Base-by-base conservation (phyloP, 257 asterid genomes). In the Nyctanthes arbortristis region DNA sequence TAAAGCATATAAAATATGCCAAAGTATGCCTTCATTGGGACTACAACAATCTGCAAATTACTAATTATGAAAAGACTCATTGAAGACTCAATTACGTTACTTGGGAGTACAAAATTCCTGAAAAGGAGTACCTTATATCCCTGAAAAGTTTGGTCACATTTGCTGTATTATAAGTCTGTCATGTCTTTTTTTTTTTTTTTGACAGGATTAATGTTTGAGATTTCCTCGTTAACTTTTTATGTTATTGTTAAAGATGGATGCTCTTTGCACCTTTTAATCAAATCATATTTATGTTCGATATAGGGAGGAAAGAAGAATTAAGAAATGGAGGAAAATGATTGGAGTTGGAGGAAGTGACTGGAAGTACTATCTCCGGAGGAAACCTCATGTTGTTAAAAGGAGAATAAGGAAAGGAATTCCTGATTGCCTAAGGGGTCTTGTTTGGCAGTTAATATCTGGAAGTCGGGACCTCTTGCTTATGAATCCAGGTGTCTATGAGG, bases 401-500 rank as follows among this genome's bases (percentile, higher is more conserved):
- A 82, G 99, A 83, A 89, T 94, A 75, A 85, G 99, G 71, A 94
- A 91, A 85, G 99, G 97, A 77, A 89, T 94, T 77, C 99, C 99
- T 4, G 99, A 94, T 86, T 94, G 99, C 80, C 86, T 94, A 35
- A 84, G 99, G 82, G 99, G 99, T 36, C 91, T 91, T 67, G 97
- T 91, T 74, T 94, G 99, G 99, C 99, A 94, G 80, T 80, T 94
- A 66, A 85, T 94, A 45, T 94, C 99, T 66, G 99, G 99, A 56
- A 91, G 99, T 75, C 96, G 99, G 55, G 97, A 94, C 82, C 99
- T 94, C 83, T 80, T 94, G 84, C 85, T 94, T 70, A 79, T 89
- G 96, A 94, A 94, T 79, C 97, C 99, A 66, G 99, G 99, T 59
- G 99, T 94, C 36, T 94, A 94, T 74, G 97, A 94, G 99, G 99